Evolutionary conservation across 1,284 basidiomycete species (phyloP), one percentile per base, ranked within the genome.

Genomic region (Cryptococcus sp.): DNA sequence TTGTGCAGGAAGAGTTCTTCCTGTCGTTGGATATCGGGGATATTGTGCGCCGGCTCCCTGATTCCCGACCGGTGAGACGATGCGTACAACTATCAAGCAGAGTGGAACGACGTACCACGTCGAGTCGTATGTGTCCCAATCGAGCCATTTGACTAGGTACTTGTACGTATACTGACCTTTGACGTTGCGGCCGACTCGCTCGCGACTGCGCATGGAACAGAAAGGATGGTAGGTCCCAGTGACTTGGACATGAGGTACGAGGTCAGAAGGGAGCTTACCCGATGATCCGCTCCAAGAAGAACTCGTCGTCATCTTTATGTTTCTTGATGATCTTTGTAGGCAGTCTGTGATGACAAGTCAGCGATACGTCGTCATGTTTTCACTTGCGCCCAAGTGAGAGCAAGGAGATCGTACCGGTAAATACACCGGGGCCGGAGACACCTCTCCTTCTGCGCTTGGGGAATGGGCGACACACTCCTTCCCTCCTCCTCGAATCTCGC

Each of bases 61-160:
- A 19, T 11, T 17, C 27, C n/a, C n/a, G n/a, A n/a, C n/a, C n/a
- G n/a, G n/a, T n/a, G n/a, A n/a, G n/a, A n/a, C n/a, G n/a, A n/a
- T n/a, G n/a, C n/a, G n/a, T n/a, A n/a, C n/a, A n/a, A n/a, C n/a
- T n/a, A 8, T 23, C 42, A 22, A 20, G 8, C 27, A 13, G 46
- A 2, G 13, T 13, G 15, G 5, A 2, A 6, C 42, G 42, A 50
- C 63, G 47, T 20, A 65, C 65, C 65, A 67, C 15, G 60, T 62
- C 13, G 57, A 50, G 43, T 67, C 62, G 51, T 60, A 62, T 8
- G 61, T 55, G 38, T 55, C 49, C 58, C 58, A 64, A 19, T 57
- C 61, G 10, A 25, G 35, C 65, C 65, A 64, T 46, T 63, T 61
- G 20, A 64, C 58, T 8, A 67, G 55, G 39, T 62, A 67, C 25